Evolutionary conservation across 1,284 basidiomycete genomes (phyloP).

Genomic region (Veloboletus limbatus): DNA sequence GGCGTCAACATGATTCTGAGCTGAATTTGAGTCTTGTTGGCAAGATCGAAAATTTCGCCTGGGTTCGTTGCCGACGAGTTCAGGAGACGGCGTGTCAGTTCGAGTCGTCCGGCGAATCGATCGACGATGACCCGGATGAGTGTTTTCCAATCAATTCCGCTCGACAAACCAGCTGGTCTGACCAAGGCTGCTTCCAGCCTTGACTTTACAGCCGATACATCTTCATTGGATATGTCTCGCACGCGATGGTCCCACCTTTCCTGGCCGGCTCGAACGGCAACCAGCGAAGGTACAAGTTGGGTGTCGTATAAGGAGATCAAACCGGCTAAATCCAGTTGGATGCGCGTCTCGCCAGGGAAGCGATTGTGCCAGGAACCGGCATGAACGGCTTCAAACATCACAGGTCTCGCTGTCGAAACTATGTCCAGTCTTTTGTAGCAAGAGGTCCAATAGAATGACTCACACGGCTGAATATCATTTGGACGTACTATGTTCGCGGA

Average conservation of each 20-base stretch:
- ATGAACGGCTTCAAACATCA: slow-evolving; percentile 14
- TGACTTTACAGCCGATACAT: slow-evolving; percentile 12
- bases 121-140: too few relatives aligned
- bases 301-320: too few relatives aligned
- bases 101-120: slow-evolving; percentile 42
- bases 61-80: slow-evolving; percentile 12
- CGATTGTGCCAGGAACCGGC: slow-evolving; percentile 33
- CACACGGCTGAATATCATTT: neutral
- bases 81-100: slow-evolving; percentile 38
- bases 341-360: slow-evolving; percentile 34
- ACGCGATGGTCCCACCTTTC: slow-evolving; percentile 25
- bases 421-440: neutral
- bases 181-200: slow-evolving; percentile 24
- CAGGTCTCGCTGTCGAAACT: neutral
- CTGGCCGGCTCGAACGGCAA: slow-evolving; percentile 22
- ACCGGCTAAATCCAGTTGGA: slow-evolving; percentile 29
- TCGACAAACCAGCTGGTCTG: slow-evolving; percentile 14
- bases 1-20: too few relatives aligned
- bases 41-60: neutral
- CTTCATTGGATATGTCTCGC: slow-evolving; percentile 25
- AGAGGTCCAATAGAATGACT: neutral
- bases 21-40: too few relatives aligned
- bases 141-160: too few relatives aligned
- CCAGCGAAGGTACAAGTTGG: slow-evolving; percentile 26
- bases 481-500: slow-evolving; percentile 14